Base-by-base conservation (phyloP, 1,284 basidiomycete genomes). In the Ustilago sp. region DNA sequence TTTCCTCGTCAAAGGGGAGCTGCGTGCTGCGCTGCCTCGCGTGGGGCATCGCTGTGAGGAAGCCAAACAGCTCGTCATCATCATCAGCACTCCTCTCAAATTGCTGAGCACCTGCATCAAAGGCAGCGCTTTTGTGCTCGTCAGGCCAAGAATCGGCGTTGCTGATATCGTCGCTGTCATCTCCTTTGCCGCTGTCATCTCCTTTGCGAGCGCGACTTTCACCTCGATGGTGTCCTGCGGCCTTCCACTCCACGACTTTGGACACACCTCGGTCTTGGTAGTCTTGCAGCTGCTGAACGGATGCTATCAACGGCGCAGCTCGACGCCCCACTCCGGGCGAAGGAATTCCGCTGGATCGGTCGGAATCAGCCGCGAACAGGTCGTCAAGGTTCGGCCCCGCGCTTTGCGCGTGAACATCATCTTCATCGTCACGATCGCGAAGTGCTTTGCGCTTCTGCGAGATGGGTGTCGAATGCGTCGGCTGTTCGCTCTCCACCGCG, bases 191-290 rank as follows among this genome's bases (percentile, higher is more conserved):
- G 12, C 51, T 53, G 11, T 45, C 35, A n/a, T 11, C 19, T 4
- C 9, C 31, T 15, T 11, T n/a, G 17, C 28, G 57, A 8, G 34
- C 48, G 19, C 13, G 47, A 28, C 32, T 47, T 1, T 56, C 57
- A 11, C 35, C 58, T 39, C 28, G 41, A 43, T 64, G 48, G 31
- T 68, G 64, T 11, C 64, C 65, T 8, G 68, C 74, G 15, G 68
- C 74, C 47, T 68, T 76, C 74, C 74, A 76, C n/a, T 61, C 74
- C n/a, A 36, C 58, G 34, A 76, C 74, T 51, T 76, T 76, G 51
- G 41, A 47, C 6, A 76, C 68, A n/a, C 74, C 74, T 23, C 17
- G 61, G 12, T 68, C 55, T 53, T 65, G 64, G 23, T 71, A 68
- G 17, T 70, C 59, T 13, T 57, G 58, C 53, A 76, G 51, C 59